Evolutionary conservation across 1,284 basidiomycete genomes (phyloP), one percentile per base, ranked within the genome.

Genomic region (Meripilus lineatus): DNA sequence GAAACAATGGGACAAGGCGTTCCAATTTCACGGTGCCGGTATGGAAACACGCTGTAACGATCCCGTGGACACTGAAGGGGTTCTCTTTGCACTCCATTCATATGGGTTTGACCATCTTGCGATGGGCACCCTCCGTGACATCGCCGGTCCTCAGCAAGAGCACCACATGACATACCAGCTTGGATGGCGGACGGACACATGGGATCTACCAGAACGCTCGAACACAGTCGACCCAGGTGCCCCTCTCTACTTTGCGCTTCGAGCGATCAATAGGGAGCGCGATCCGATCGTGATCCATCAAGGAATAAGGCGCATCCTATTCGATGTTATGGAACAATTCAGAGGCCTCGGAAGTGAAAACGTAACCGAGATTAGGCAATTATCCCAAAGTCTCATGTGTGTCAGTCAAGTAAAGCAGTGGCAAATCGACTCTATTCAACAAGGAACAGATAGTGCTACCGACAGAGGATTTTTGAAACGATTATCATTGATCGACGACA

Each of bases 101-200:
- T 89, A 93, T 51, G 94, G 95, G 1, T 94, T 96, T 62, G 77
- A 93, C 58, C 77, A 75, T 26, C 75, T 97, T 7, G 89, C 90
- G 2, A 75, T 87, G 51, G 69, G 71, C 21, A 75, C 81, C 2
- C 63, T 87, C 21, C 74, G 79, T 37, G 64, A 60, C 32, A 61
- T 64, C 37, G 61, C 66, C 28, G 55, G 59, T 25, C 48, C 66
- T 20, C 59, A 68, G 25, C 52, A 54, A 10, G 66, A 75, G 2
- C 72, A 77, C 8, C 65, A 68, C 13, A 74, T 89, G 61, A 79
- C 74, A 28, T 91, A 91, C 61, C 77, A 82, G 34, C 69, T 94
- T 1, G 93, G 87, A 5, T 96, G 93, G 93, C 75, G 91, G 30
- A 91, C 91, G 1, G 84, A 87, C 45, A 84, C 82, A 1, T 98